phyloP scores from a whole-genome alignment of 805 yeast genomes.

The Starmerella asiatica region DNA sequence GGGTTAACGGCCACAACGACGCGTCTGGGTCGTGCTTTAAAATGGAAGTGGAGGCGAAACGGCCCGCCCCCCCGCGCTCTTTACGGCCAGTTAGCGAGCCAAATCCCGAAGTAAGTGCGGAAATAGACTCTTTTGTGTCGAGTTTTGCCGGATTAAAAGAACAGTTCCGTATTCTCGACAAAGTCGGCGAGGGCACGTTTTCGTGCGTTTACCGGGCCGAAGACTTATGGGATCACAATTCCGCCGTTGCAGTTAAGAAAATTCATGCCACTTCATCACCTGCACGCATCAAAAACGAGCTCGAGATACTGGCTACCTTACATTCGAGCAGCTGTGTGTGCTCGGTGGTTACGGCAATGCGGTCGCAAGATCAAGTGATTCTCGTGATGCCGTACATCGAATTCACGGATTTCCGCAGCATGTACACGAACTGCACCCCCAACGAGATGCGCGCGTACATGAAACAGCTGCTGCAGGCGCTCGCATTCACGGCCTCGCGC shows the following conservation, averaged over 20 bases:
- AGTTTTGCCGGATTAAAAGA: slow-evolving; percentile 42
- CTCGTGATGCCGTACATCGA: slow-evolving; percentile 85
- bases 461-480: slow-evolving; percentile 62
- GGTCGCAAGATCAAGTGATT: slow-evolving; percentile 82
- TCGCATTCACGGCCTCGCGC: slow-evolving; percentile 57
- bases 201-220: slow-evolving; percentile 51
- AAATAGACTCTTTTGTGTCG: slow-evolving; percentile 28
- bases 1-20: too few species aligned
- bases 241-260: slow-evolving; percentile 70
- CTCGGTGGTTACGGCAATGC: slow-evolving; percentile 74
- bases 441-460: slow-evolving; percentile 71
- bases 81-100: too few species aligned
- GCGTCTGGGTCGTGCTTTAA: too few species aligned
- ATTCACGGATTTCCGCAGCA: slow-evolving; percentile 80
- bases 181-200: slow-evolving; percentile 57
- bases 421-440: slow-evolving; percentile 65
- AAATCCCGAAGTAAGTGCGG: too few species aligned
- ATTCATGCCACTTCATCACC: slow-evolving; percentile 95
- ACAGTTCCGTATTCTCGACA: slow-evolving; percentile 39
- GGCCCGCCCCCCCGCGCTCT: too few species aligned
- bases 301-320: slow-evolving; percentile 44
- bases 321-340: slow-evolving; percentile 52
- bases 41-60: too few species aligned
- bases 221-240: slow-evolving; percentile 26
- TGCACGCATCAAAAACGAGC: slow-evolving; percentile 74